phyloP scores from a whole-genome alignment of 2,329 filamentous ascomycete genomes.

The Colletotrichum sidae region DNA sequence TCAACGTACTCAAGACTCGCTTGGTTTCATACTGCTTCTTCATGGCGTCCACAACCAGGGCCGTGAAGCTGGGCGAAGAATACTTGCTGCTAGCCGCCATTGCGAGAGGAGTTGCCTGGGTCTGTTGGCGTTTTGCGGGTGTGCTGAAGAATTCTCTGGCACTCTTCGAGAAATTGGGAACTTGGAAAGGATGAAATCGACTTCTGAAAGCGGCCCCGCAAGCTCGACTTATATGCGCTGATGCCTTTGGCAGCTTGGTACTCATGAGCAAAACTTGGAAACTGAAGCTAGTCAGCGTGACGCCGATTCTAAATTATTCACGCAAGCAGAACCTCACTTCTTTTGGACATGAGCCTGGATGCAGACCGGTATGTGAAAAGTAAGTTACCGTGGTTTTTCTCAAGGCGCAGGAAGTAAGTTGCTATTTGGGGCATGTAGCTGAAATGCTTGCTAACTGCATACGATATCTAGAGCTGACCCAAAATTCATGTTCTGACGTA shows the following conservation, averaged over 20 bases:
- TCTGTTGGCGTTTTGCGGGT: not conserved
- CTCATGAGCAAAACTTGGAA: constrained; percentile 15
- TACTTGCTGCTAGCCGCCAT: constrained; percentile 33
- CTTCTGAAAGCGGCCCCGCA: constrained; percentile 19
- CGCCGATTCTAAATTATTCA: not conserved
- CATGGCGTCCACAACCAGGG: constrained; percentile 82
- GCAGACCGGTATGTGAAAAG: no score
- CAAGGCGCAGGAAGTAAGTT: no score
- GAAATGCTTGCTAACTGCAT: no score
- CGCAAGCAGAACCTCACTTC: not conserved
- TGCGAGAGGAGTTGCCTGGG: not conserved
- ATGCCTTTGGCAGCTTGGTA: constrained; percentile 22
- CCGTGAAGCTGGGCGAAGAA: constrained; percentile 54
- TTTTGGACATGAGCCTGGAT: no score
- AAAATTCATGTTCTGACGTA: no score
- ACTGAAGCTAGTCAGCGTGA: constrained; percentile 19
- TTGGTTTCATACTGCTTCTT: constrained; percentile 75
- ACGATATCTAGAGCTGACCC: no score
- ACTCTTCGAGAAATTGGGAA: no score
- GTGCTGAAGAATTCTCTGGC: not conserved
- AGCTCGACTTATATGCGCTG: constrained; percentile 34
- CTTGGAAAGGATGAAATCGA: not conserved
- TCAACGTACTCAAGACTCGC: not conserved
- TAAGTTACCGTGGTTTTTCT: no score
- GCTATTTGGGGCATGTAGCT: no score